Percentiles rank a stretch among this genome's conserved stretches.
phyloP scores from a whole-genome alignment of 208 protist genomes.

The Strigomonas culicis region DNA sequence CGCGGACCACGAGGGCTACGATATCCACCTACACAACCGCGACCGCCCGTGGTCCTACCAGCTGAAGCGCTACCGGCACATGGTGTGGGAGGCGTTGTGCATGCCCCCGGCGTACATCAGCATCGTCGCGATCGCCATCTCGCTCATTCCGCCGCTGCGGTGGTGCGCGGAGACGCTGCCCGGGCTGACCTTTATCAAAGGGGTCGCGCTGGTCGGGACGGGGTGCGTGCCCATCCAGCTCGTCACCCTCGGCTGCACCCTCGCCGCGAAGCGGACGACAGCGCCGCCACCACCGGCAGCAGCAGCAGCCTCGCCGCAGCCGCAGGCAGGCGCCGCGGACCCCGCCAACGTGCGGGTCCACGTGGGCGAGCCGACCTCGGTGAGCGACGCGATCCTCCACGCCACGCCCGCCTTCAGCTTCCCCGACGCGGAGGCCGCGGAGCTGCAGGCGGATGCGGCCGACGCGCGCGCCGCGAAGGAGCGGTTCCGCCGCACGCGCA shows the following conservation, averaged over 20 bases:
- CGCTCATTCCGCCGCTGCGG: conserved; percentile 32
- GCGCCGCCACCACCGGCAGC: background rate
- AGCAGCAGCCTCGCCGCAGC: too few species aligned
- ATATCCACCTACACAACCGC: conserved; percentile 16
- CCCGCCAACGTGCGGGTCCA: background rate
- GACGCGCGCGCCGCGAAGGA: background rate
- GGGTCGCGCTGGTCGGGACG: conserved; percentile 25
- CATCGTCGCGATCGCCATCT: conserved; percentile 33
- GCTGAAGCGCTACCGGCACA: conserved; percentile 7
- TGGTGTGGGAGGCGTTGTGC: conserved; percentile 11
- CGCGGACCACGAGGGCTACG: background rate
- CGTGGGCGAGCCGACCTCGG: background rate
- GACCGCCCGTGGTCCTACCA: conserved; percentile 16
- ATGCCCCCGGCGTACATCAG: conserved; percentile 21
- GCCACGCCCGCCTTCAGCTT: background rate
- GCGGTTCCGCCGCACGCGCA: too few species aligned
- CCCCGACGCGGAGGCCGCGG: background rate
- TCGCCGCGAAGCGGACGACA: conserved; percentile 9
- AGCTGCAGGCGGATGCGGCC: background rate
- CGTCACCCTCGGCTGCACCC: conserved; percentile 29
- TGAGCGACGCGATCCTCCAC: background rate
- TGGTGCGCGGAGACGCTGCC: conserved; percentile 22
- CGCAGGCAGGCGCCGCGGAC: too few species aligned
- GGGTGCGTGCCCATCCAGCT: conserved; percentile 42
- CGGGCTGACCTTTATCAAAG: conserved; percentile 24